Conservation (phyloP, 2,329 filamentous ascomycete species). For the Magnaporthiopsis incrustans region DNA sequence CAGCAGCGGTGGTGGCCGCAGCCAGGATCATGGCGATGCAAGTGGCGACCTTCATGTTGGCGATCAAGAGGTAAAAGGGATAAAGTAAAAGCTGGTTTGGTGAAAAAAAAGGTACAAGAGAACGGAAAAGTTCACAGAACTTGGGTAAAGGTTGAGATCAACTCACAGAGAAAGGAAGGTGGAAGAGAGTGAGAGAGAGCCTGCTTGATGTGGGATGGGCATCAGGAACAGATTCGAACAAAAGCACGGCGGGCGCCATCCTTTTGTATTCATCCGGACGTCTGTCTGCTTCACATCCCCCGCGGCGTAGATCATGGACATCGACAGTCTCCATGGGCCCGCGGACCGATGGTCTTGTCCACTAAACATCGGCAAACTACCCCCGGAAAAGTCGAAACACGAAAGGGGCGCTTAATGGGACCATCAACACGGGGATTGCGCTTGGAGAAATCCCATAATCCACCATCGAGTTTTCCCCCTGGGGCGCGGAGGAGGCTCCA, state of each 20-base stretch:
- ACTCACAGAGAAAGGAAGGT: conserved; percentile 4
- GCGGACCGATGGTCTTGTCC: background rate
- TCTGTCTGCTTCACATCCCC: background rate
- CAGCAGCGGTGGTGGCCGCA: conserved; percentile 5
- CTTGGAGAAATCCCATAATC: background rate
- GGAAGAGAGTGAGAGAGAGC: background rate
- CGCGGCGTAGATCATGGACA: background rate
- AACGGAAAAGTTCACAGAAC: conserved; percentile 8
- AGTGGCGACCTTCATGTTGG: conserved; percentile 2
- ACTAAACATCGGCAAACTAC: background rate
- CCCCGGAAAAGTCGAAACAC: background rate
- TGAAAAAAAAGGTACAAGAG: background rate
- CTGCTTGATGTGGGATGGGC: background rate
- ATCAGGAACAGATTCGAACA: background rate
- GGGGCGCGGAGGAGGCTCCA: background rate
- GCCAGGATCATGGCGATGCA: conserved; percentile 6
- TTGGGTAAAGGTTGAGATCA: conserved; percentile 7
- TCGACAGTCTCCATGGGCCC: background rate
- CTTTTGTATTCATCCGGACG: background rate
- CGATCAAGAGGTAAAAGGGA: background rate
- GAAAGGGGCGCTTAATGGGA: background rate
- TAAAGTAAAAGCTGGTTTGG: background rate
- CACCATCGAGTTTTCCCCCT: background rate
- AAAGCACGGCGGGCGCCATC: too few relatives aligned
- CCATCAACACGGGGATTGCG: background rate